A percentile compares a stretch with the other conserved stretches of the same genome.
These are phyloP conservation scores for Helicocarpus griseus DNA, from an alignment of 2,329 filamentous ascomycete species.

Conservation along the genomic window DNA sequence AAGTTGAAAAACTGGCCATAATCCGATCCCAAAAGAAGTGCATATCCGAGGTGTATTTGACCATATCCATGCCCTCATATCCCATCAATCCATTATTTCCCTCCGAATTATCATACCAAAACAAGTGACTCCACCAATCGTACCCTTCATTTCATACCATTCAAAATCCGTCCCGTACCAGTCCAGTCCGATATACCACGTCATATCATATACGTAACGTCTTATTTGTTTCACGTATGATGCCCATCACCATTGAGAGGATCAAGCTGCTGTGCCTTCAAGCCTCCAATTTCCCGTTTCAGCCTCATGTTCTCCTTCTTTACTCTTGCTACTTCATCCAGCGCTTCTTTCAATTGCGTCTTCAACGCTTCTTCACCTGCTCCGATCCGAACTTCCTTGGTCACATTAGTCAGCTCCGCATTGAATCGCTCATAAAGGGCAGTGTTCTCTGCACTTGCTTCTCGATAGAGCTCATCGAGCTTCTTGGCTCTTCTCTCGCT, in stretches of 20 bases:
- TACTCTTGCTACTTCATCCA: conserved; percentile 66
- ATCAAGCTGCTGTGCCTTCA: conserved; percentile 42
- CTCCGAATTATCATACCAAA: not conserved
- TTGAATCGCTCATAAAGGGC: conserved; percentile 88
- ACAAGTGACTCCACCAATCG: not conserved
- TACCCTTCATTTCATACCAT: too few species aligned
- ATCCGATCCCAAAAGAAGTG: not conserved
- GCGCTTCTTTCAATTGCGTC: conserved; percentile 57
- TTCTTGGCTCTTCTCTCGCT: conserved; percentile 70
- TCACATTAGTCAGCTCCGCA: conserved; percentile 73
- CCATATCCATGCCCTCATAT: not conserved
- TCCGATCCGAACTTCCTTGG: conserved; percentile 63
- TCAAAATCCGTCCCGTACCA: not conserved
- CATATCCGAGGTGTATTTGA: not conserved
- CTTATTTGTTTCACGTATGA: conserved; percentile 13
- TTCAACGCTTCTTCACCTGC: conserved; percentile 73
- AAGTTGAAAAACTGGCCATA: too few species aligned
- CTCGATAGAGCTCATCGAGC: conserved; percentile 81
- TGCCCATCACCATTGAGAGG: conserved; percentile 18
- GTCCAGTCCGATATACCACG: not conserved
- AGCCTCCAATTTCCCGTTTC: conserved; percentile 69
- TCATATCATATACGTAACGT: not conserved
- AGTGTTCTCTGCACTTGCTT: conserved; percentile 83
- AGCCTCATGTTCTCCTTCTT: conserved; percentile 80
- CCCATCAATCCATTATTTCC: not conserved